phyloP scores from a whole-genome alignment of 768 basidiomycete genomes.

The Mycena haematopus region DNA sequence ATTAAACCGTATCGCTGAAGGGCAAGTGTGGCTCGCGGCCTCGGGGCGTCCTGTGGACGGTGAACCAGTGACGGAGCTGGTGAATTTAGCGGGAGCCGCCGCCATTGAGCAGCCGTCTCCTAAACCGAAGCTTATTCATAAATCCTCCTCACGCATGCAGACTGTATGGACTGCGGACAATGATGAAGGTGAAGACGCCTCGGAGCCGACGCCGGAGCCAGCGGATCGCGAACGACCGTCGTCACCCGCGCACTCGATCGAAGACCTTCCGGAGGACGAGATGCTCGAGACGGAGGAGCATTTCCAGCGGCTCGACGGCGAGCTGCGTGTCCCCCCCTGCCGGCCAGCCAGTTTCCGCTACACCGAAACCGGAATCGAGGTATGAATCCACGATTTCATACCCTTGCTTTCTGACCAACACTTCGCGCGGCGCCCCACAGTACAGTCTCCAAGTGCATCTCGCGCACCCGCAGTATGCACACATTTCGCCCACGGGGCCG shows the following conservation, averaged over 20 bases:
- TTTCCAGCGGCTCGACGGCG: slow-evolving; percentile 26
- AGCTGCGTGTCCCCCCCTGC: slow-evolving; percentile 26
- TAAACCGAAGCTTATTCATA: neutral
- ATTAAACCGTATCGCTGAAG: slow-evolving; percentile 14
- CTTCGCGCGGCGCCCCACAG: neutral
- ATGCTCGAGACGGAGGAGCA: slow-evolving; percentile 4
- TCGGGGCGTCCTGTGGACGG: slow-evolving; percentile 16
- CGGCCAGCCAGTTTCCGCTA: slow-evolving; percentile 31
- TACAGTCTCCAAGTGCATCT: slow-evolving; percentile 29
- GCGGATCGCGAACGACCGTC: neutral
- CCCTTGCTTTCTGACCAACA: neutral
- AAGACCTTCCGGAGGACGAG: slow-evolving; percentile 11
- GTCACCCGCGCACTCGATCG: slow-evolving; percentile 12
- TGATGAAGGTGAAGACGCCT: neutral
- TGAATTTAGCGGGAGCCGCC: neutral
- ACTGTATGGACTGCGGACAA: slow-evolving; percentile 22
- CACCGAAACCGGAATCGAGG: slow-evolving; percentile 30
- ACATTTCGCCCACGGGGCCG: slow-evolving; percentile 29
- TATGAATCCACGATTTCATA: neutral
- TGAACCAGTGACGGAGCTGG: slow-evolving; percentile 5
- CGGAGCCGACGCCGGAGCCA: neutral
- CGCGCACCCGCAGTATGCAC: slow-evolving; percentile 25
- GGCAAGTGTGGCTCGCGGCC: slow-evolving; percentile 25
- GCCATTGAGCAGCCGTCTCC: neutral
- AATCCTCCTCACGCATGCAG: slow-evolving; percentile 24